phyloP scores from a whole-genome alignment of 345 rosid species.

The Diplotaxis tenuifolia region DNA sequence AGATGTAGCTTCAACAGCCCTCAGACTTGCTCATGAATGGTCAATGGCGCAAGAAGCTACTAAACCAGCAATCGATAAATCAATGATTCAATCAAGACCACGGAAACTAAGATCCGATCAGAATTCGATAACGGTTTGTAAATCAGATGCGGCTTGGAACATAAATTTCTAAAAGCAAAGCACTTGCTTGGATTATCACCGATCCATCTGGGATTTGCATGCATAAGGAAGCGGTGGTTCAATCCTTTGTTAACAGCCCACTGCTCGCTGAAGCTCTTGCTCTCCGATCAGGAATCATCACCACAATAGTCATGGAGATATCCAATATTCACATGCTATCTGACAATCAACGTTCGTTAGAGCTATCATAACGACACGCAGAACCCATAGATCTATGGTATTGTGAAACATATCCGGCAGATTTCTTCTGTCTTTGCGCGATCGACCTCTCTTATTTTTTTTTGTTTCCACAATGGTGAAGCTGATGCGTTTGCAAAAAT shows the following conservation, averaged over 20 bases:
- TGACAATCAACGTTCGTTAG: background rate
- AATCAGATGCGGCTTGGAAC: background rate
- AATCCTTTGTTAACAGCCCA: background rate
- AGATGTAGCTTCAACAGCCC: no score
- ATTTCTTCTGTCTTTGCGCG: no score
- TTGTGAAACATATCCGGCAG: background rate
- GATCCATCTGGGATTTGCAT: background rate
- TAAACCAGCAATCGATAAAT: no score
- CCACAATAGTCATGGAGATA: background rate
- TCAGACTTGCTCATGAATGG: no score
- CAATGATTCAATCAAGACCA: no score
- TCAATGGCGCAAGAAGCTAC: no score
- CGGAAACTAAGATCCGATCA: no score
- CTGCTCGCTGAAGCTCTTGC: background rate
- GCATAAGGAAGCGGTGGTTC: background rate
- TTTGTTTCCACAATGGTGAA: background rate
- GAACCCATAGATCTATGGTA: background rate
- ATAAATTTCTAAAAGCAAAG: no score
- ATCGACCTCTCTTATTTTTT: background rate
- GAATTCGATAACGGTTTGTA: no score
- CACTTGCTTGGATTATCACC: background rate
- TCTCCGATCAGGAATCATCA: background rate
- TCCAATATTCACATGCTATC: background rate
- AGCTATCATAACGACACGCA: background rate
- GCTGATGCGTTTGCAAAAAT: background rate